phyloP scores from a whole-genome alignment of 164 flowering plant genomes.

The Magnolia kwangsiensis region DNA sequence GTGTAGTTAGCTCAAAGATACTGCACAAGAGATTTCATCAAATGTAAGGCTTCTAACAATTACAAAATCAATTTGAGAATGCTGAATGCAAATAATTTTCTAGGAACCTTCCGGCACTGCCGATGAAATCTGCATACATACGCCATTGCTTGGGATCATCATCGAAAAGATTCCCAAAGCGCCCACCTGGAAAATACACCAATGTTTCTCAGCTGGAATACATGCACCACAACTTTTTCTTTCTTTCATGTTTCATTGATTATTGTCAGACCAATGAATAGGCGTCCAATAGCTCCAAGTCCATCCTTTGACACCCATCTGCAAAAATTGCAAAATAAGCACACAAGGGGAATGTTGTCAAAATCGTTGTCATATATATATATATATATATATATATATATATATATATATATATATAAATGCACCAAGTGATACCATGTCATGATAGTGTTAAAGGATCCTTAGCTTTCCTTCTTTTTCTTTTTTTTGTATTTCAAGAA shows the following conservation, averaged over 20 bases:
- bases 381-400: too few relatives aligned
- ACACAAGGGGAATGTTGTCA: neutral
- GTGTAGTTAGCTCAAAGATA: constrained; percentile 88
- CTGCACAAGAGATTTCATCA: constrained; percentile 41
- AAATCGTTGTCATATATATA: too few relatives aligned
- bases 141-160: constrained; percentile 98
- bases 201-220: constrained; percentile 24
- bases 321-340: constrained; percentile 19
- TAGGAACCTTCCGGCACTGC: constrained; percentile 90
- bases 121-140: constrained; percentile 94
- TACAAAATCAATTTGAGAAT: constrained; percentile 3
- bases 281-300: constrained; percentile 92
- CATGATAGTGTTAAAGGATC: too few relatives aligned
- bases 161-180: constrained; percentile 88
- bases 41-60: constrained; percentile 1
- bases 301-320: constrained; percentile 99
- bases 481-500: too few relatives aligned
- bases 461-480: too few relatives aligned
- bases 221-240: constrained; percentile 11
- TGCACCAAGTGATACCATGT: too few relatives aligned
- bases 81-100: neutral
- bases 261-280: constrained; percentile 71
- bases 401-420: too few relatives aligned
- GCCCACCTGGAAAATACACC: constrained; percentile 62
- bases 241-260: constrained; percentile 10